phyloP scores from a whole-genome alignment of 805 yeast genomes.

The Saturnispora galanensis region DNA sequence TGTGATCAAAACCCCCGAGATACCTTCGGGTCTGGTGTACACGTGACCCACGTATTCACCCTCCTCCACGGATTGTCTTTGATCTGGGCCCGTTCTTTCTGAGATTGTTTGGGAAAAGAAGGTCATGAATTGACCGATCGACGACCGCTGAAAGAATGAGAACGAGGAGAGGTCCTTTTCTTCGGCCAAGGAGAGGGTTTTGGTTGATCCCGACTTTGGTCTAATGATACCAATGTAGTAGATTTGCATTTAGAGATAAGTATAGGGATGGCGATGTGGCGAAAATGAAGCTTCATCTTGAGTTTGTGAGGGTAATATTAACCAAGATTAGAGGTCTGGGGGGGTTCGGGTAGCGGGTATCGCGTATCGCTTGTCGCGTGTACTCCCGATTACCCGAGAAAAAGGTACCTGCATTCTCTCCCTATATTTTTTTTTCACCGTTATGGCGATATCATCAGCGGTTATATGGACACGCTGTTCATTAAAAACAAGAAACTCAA shows the following conservation, averaged over 20 bases:
- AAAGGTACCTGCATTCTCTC: no score
- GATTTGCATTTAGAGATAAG: conserved; percentile 54
- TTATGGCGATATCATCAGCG: no score
- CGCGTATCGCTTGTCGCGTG: no score
- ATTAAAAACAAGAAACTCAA: no score
- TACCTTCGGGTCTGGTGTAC: conserved; percentile 79
- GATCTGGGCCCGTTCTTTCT: conserved; percentile 78
- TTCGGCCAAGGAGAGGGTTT: conserved; percentile 66
- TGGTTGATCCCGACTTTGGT: conserved; percentile 33
- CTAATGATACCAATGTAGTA: conserved; percentile 83
- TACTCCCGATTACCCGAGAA: no score
- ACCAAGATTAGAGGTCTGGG: no score
- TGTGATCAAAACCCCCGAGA: conserved; percentile 84
- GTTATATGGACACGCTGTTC: no score
- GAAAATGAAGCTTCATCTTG: neutral
- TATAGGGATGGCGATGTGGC: neutral
- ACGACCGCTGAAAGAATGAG: conserved; percentile 68
- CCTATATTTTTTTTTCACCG: no score
- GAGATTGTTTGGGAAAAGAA: conserved; percentile 89
- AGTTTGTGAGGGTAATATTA: neutral
- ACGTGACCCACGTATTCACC: conserved; percentile 87
- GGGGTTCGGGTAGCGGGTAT: no score
- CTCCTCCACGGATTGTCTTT: conserved; percentile 91
- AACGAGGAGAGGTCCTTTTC: conserved; percentile 80
- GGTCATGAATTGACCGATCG: conserved; percentile 88